Conservation (phyloP, 108 stramenopile species). For the Skeletonema grethae region DNA sequence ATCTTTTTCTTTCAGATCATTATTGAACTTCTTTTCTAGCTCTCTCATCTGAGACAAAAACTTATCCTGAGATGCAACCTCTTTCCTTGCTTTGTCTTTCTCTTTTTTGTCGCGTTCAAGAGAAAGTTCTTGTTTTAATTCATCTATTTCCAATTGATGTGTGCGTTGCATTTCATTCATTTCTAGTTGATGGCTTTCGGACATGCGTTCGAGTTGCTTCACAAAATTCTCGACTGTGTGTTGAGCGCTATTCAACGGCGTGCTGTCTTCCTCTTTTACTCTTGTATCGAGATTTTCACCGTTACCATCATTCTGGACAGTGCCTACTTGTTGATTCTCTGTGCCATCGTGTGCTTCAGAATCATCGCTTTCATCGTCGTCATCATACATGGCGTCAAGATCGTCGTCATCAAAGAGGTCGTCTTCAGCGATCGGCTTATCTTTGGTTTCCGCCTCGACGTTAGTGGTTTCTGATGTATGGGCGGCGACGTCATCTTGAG, state of each 20-base stretch:
- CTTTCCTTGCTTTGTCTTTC: slow-evolving; percentile 40
- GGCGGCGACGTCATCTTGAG: background rate
- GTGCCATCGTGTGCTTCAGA: background rate
- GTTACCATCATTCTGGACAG: background rate
- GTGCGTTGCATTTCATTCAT: slow-evolving; percentile 50
- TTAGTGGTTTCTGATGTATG: background rate
- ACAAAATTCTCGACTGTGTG: slow-evolving; percentile 69
- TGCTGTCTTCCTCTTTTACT: background rate
- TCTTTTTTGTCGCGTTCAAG: slow-evolving; percentile 36
- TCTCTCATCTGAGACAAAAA: slow-evolving; percentile 49
- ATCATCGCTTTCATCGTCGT: slow-evolving; percentile 13
- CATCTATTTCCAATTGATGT: slow-evolving; percentile 48
- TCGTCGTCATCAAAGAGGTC: background rate
- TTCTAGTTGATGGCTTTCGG: slow-evolving; percentile 74
- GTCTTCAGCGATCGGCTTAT: background rate
- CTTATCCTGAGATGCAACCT: slow-evolving; percentile 50
- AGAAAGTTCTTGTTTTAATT: slow-evolving; percentile 24
- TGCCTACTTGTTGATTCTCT: background rate
- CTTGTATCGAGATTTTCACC: background rate
- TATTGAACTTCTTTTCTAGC: slow-evolving; percentile 40
- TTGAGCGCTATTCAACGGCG: slow-evolving; percentile 14
- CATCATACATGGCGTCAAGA: slow-evolving; percentile 6
- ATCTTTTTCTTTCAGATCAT: slow-evolving; percentile 42
- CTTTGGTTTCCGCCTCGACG: slow-evolving; percentile 3
- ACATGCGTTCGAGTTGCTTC: slow-evolving; percentile 77